phyloP scores from a whole-genome alignment of 78 protist genomes.

The Andalucia godoyi region DNA sequence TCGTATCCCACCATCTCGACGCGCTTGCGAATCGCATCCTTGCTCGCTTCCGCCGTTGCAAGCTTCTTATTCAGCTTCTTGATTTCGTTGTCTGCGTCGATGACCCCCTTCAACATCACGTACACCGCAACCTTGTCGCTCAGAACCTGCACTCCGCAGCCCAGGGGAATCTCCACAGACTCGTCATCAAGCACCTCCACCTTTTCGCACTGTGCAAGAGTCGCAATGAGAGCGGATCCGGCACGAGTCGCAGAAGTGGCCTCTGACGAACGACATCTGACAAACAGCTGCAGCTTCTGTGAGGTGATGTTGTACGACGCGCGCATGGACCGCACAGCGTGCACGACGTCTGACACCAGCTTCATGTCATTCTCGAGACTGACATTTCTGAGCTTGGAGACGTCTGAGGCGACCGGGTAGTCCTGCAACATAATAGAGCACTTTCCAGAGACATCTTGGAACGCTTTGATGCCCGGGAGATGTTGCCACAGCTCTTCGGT shows the following conservation, averaged over 20 bases:
- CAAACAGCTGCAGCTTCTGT: background rate
- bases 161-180: background rate
- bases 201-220: background rate
- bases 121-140: background rate
- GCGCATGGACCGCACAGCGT: slow-evolving; percentile 12
- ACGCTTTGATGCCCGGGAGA: slow-evolving; percentile 44
- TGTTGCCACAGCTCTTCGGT: slow-evolving; percentile 87
- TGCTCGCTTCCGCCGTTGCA: background rate
- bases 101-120: slow-evolving; percentile 15
- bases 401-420: slow-evolving; percentile 25
- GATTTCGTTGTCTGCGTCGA: slow-evolving; percentile 26
- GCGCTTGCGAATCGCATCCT: background rate
- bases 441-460: slow-evolving; percentile 36
- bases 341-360: background rate
- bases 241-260: background rate
- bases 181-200: background rate
- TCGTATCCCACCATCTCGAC: slow-evolving; percentile 10
- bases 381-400: background rate
- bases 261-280: no score
- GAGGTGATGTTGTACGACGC: background rate
- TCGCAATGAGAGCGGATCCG: background rate
- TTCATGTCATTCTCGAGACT: background rate
- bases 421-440: slow-evolving; percentile 42
- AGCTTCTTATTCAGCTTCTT: slow-evolving; percentile 19
- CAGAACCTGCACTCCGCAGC: background rate